Evolutionary conservation across 768 basidiomycete species (phyloP).

Genomic region (Psilocybe cyanescens): DNA sequence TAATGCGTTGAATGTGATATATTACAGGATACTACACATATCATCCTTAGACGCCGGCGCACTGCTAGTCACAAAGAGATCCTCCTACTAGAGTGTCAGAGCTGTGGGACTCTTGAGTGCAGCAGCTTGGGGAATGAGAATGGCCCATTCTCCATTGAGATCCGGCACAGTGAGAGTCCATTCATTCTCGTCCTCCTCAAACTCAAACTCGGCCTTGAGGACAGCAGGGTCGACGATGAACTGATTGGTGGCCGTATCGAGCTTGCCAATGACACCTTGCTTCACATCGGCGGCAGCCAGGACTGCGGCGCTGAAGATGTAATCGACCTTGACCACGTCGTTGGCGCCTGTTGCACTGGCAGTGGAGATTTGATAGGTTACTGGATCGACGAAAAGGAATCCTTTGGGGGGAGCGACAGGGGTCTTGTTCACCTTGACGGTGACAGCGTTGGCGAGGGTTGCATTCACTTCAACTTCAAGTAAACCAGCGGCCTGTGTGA

Average conservation of each 20-base stretch:
- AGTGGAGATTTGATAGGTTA: slow-evolving; percentile 9
- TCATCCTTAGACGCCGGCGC: too few species aligned
- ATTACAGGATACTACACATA: too few species aligned
- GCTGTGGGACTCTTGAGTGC: neutral
- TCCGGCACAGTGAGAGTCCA: slow-evolving; percentile 17
- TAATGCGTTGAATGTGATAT: too few species aligned
- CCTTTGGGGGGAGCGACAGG: slow-evolving; percentile 15
- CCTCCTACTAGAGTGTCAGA: neutral
- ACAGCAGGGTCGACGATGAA: slow-evolving; percentile 11
- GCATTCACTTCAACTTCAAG: slow-evolving; percentile 15
- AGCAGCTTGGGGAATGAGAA: slow-evolving; percentile 14
- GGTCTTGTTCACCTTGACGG: slow-evolving; percentile 6
- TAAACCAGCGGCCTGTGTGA: slow-evolving; percentile 8
- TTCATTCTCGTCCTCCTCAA: slow-evolving; percentile 18
- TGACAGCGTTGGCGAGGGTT: slow-evolving; percentile 5
- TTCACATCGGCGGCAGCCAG: slow-evolving; percentile 7
- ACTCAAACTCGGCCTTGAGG: slow-evolving; percentile 16
- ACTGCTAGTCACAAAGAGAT: too few species aligned
- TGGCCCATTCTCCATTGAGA: slow-evolving; percentile 20
- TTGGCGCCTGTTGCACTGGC: slow-evolving; percentile 8
- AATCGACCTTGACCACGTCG: slow-evolving; percentile 15
- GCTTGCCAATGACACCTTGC: slow-evolving; percentile 18
- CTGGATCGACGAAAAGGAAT: slow-evolving; percentile 19
- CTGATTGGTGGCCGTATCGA: slow-evolving; percentile 9
- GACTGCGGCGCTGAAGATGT: slow-evolving; percentile 16